These are phyloP conservation scores for Picea sitchensis DNA, from an alignment of 75 land plant genomes.

Conservation along the genomic window DNA sequence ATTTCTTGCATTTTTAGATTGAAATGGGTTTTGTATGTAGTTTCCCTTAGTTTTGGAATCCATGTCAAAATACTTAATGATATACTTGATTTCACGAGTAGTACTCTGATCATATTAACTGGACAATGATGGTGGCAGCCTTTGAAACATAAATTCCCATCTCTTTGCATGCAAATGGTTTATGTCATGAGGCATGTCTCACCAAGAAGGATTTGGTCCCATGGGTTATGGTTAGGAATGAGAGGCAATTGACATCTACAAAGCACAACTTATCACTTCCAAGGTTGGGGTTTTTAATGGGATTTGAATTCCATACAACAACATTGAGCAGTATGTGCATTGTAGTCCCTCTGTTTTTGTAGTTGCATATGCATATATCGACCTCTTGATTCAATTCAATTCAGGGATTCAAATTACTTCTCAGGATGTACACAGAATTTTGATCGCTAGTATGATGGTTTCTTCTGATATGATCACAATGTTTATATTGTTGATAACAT, in stretches of 20 bases:
- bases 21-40: no score
- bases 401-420: slow-evolving; percentile 40
- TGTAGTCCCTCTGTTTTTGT: slow-evolving; percentile 64
- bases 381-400: slow-evolving; percentile 50
- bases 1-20: no score
- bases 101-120: no score
- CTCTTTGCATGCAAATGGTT: neutral
- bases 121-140: neutral
- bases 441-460: slow-evolving; percentile 72
- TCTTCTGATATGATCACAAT: no score
- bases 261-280: no score
- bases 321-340: slow-evolving; percentile 47
- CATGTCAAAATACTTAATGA: no score
- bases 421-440: slow-evolving; percentile 64
- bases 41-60: no score
- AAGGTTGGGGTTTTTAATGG: slow-evolving; percentile 29
- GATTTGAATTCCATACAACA: slow-evolving; percentile 43
- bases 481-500: no score
- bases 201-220: neutral
- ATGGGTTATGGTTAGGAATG: slow-evolving; percentile 57
- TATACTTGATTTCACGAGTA: no score
- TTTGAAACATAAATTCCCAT: neutral
- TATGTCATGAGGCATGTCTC: slow-evolving; percentile 6
- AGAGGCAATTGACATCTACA: slow-evolving; percentile 17
- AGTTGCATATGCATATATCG: slow-evolving; percentile 74